Base-by-base conservation (phyloP, 2,329 filamentous ascomycete species). In the Coniochaeta sp. region DNA sequence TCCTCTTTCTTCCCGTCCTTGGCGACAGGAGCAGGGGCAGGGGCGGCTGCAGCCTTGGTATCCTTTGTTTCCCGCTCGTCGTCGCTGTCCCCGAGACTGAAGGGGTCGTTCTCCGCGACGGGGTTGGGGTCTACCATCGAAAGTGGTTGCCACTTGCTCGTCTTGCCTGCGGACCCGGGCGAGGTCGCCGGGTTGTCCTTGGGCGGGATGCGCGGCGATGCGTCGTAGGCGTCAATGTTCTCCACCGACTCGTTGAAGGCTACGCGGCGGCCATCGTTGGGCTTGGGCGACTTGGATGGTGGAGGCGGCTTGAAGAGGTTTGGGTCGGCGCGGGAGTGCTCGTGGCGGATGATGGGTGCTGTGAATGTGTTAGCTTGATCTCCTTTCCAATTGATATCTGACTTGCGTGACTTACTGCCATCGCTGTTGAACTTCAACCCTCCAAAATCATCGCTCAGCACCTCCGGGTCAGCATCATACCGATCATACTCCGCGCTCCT, bases 71-170 rank as follows among this genome's bases (percentile, higher is more conserved):
- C 89, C 60, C 87, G 87, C 69, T 99, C 94, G 59, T 96, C 91
- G 59, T 97, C 92, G 63, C 90, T 95, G 61, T 97, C 92, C 5
- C 94, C 94, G 13, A 99, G 78, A 63, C 91, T 96, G 71, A 99
- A 99, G 0, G 94, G 94, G 64, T 99, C 94, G 61, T 96, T 92
- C 60, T 97, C 91, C 16, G 81, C 78, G 55, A 96, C 87, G 13
- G 92, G 91, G 56, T 82, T 86, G 1, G 91, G 90, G 57, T 95
- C 89, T 13, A 96, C 83, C 0, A 86, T 79, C 12, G 91, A 90
- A 60, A 99, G 74, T 9, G 94, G 92, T 69, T 99, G 92, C 94
- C 94, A 99, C 73, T 99, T 99, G 79, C 91, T 96, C 45, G 81
- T 71, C 72, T 91, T 94, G 58, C 73, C 70, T 47, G 76, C 74